These are phyloP conservation scores for Coffea canephora DNA, from an alignment of 257 asterid species.

Conservation along the genomic window DNA sequence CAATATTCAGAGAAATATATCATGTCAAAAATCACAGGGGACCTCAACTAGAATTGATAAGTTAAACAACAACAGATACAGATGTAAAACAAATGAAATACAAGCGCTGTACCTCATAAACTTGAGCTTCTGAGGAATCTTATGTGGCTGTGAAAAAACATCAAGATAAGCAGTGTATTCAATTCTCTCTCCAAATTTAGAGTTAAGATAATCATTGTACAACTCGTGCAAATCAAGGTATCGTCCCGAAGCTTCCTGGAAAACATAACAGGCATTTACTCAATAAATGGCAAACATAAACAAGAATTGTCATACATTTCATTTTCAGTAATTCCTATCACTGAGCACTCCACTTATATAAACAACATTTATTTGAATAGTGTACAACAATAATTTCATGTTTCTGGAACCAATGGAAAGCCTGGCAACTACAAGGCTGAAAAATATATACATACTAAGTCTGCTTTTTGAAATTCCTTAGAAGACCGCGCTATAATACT, in stretches of 20 bases:
- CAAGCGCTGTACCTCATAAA: slow-evolving; percentile 55
- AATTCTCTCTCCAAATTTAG: slow-evolving; percentile 76
- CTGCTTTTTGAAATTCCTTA: not conserved
- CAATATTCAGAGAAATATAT: not conserved
- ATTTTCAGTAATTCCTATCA: not conserved
- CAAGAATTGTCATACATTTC: not conserved
- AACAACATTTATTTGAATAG: not conserved
- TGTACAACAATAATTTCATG: not conserved
- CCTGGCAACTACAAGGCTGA: not conserved
- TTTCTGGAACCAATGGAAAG: not conserved
- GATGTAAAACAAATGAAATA: not conserved
- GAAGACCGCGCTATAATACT: not conserved
- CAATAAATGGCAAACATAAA: not conserved
- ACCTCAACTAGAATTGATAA: not conserved
- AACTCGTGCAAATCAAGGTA: slow-evolving; percentile 95
- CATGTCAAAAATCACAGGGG: not conserved
- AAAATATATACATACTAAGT: not conserved
- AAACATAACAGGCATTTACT: slow-evolving; percentile 3
- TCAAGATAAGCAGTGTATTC: slow-evolving; percentile 87
- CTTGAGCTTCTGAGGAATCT: slow-evolving; percentile 62
- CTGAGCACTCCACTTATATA: not conserved
- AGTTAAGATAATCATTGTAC: slow-evolving; percentile 75
- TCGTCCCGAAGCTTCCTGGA: slow-evolving; percentile 87
- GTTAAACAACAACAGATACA: not conserved
- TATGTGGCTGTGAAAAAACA: slow-evolving; percentile 60